Conservation (phyloP, 75 land plant species). For the Selaginella moellendorffii region DNA sequence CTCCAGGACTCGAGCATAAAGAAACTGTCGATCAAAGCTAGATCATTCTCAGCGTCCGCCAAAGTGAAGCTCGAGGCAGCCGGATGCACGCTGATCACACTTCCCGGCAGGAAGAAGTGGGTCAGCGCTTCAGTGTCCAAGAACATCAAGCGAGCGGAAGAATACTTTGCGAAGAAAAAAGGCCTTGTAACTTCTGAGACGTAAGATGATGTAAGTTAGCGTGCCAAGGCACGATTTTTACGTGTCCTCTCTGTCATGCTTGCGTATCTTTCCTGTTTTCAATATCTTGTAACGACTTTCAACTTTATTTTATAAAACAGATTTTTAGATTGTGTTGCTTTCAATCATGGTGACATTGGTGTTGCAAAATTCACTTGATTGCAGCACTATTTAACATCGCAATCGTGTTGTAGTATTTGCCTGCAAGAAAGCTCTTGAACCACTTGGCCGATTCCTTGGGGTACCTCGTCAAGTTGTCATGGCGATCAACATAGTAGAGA, state of each 20-base stretch:
- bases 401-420: too few relatives aligned
- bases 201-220: too few relatives aligned
- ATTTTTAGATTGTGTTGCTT: too few relatives aligned
- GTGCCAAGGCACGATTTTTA: too few relatives aligned
- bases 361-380: too few relatives aligned
- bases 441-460: background rate
- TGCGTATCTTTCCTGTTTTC: too few relatives aligned
- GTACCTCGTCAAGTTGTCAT: background rate
- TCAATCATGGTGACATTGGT: too few relatives aligned
- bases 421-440: background rate
- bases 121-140: constrained; percentile 59
- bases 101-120: constrained; percentile 93
- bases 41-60: constrained; percentile 68
- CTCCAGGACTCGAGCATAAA: background rate
- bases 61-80: constrained; percentile 72
- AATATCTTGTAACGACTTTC: too few relatives aligned
- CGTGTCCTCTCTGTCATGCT: too few relatives aligned
- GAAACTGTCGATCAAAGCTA: constrained; percentile 72
- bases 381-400: too few relatives aligned
- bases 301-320: too few relatives aligned
- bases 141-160: constrained; percentile 68
- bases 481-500: background rate
- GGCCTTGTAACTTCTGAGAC: background rate
- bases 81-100: constrained; percentile 53
- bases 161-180: constrained; percentile 84